phyloP scores from a whole-genome alignment of 2,329 filamentous ascomycete species.

The Apiospora sp. region DNA sequence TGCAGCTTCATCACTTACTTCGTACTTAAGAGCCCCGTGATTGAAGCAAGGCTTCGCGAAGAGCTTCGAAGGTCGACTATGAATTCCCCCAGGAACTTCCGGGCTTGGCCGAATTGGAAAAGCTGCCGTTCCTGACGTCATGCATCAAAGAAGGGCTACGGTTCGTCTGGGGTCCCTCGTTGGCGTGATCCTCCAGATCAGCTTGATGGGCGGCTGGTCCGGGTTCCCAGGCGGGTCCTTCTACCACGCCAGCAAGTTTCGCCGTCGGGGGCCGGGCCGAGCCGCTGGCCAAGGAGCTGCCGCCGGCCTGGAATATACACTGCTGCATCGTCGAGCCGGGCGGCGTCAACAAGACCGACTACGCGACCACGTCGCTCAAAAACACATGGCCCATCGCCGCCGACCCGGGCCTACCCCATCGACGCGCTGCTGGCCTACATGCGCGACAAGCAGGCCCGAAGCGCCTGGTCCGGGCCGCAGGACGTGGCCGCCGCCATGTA shows the following conservation, averaged over 20 bases:
- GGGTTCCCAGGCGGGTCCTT: constrained; percentile 34
- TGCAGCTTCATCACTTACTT: not conserved
- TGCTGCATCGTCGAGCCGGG: constrained; percentile 34
- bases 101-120: not conserved
- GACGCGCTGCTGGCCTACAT: constrained; percentile 12
- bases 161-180: constrained; percentile 14
- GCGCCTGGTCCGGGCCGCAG: too few species aligned
- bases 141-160: not conserved
- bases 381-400: constrained; percentile 28
- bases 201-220: constrained; percentile 33
- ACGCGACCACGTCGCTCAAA: constrained; percentile 27
- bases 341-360: constrained; percentile 30
- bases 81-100: not conserved
- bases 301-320: constrained; percentile 35
- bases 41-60: not conserved
- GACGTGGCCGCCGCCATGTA: too few species aligned
- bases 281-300: constrained; percentile 32
- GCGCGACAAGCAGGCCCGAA: not conserved
- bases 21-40: not conserved
- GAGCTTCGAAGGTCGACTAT: not conserved
- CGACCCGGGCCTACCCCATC: constrained; percentile 27
- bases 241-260: constrained; percentile 38
- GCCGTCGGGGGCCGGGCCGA: constrained; percentile 35
- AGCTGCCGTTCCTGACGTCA: not conserved
- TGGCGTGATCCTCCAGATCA: constrained; percentile 34